phyloP scores from a whole-genome alignment of 306 rosid species.

The Arachis stenosperma region DNA sequence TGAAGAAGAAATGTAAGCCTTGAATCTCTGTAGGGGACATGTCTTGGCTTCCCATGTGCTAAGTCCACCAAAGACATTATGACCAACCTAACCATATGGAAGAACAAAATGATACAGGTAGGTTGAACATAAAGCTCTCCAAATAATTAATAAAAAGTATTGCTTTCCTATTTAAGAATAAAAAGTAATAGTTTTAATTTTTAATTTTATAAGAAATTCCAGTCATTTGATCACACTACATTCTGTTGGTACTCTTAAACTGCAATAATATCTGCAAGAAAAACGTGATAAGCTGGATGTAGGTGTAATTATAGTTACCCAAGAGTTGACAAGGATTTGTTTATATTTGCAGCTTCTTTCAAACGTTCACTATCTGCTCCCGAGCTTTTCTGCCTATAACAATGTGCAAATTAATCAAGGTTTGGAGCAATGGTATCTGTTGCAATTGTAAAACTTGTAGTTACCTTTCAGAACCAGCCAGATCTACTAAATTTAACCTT shows the following conservation, averaged over 20 bases:
- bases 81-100: slow-evolving; percentile 70
- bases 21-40: slow-evolving; percentile 96
- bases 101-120: slow-evolving; percentile 39
- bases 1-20: slow-evolving; percentile 98
- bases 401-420: slow-evolving; percentile 39
- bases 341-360: slow-evolving; percentile 96
- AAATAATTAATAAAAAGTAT: not conserved
- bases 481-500: slow-evolving; percentile 91
- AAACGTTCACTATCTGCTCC: slow-evolving; percentile 94
- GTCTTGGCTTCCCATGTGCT: slow-evolving; percentile 95
- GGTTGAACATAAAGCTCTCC: slow-evolving; percentile 6
- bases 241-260: slow-evolving; percentile 20
- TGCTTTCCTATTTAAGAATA: not conserved
- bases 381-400: slow-evolving; percentile 89
- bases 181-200: slow-evolving; percentile 9
- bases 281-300: slow-evolving; percentile 35
- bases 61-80: slow-evolving; percentile 94
- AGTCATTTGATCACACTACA: slow-evolving; percentile 25
- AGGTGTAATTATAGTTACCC: slow-evolving; percentile 59
- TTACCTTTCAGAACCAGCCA: slow-evolving; percentile 98
- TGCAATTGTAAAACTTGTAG: slow-evolving; percentile 24
- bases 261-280: slow-evolving; percentile 27
- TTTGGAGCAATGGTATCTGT: slow-evolving; percentile 8
- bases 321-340: slow-evolving; percentile 91
- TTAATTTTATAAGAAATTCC: slow-evolving; percentile 40